Evolutionary conservation across 1,139 yeast genomes (phyloP).

Genomic region (Kurtzmaniella quercitrusa): DNA sequence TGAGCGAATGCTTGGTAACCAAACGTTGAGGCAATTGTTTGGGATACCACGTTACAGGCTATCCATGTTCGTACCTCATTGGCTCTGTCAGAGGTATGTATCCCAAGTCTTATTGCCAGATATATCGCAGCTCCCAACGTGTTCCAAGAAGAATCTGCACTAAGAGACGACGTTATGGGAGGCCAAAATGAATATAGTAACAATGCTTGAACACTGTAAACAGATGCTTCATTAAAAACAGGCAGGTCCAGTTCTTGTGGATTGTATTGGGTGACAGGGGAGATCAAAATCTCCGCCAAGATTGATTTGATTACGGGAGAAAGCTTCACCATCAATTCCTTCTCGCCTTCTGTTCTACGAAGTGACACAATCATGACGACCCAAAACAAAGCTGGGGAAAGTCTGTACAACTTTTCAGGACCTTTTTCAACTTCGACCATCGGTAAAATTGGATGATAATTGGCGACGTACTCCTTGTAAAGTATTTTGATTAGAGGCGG

Average conservation of each 20-base stretch:
- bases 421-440: conserved; percentile 80
- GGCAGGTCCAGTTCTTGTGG: conserved; percentile 77
- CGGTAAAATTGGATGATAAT: conserved; percentile 83
- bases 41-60: conserved; percentile 86
- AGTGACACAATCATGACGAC: conserved; percentile 82
- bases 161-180: conserved; percentile 84
- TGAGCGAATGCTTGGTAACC: conserved; percentile 93
- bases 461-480: conserved; percentile 63
- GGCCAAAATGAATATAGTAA: conserved; percentile 92
- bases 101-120: conserved; percentile 86
- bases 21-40: conserved; percentile 83
- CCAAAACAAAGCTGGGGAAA: conserved; percentile 92
- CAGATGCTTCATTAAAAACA: conserved; percentile 83
- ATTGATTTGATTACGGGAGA: conserved; percentile 72
- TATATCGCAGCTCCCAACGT: conserved; percentile 89
- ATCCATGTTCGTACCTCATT: conserved; percentile 88
- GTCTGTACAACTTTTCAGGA: conserved; percentile 70
- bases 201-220: conserved; percentile 90
- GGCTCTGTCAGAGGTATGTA: conserved; percentile 52
- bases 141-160: conserved; percentile 95
- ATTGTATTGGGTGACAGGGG: conserved; percentile 81
- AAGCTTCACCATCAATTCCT: conserved; percentile 43
- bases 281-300: conserved; percentile 80
- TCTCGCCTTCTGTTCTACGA: conserved; percentile 48
- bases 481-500: conserved; percentile 61